Conservation (phyloP, 306 rosid species). For the Ziziphus jujuba region DNA sequence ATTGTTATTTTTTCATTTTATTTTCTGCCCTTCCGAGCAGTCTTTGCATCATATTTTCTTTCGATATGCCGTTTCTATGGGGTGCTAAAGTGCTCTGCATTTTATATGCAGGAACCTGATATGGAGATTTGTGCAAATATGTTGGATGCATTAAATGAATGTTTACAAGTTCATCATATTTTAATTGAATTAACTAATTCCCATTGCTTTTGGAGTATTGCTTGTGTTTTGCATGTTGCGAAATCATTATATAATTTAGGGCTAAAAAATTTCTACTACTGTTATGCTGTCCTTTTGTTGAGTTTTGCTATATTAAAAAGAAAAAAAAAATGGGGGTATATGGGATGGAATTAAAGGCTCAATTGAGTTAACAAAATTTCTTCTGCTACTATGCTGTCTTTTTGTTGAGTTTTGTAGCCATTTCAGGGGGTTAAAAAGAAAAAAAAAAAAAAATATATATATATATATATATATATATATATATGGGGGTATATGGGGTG, state of each 20-base stretch:
- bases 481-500: too few species aligned
- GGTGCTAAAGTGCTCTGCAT: conserved; percentile 22
- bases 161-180: conserved; percentile 68
- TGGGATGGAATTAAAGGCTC: neutral
- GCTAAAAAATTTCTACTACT: too few species aligned
- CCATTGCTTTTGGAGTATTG: neutral
- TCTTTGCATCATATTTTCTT: neutral
- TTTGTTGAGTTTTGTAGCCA: too few species aligned
- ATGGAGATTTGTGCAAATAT: conserved; percentile 96
- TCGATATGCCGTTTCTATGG: neutral
- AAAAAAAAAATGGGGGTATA: too few species aligned
- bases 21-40: neutral
- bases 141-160: conserved; percentile 90
- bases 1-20: conserved; percentile 10
- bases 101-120: conserved; percentile 87
- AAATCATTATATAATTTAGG: too few species aligned
- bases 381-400: too few species aligned
- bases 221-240: too few species aligned
- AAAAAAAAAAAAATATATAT: too few species aligned
- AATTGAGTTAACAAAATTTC: too few species aligned
- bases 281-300: neutral
- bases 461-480: too few species aligned
- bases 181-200: neutral
- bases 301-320: neutral
- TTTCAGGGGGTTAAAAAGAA: too few species aligned